A percentile compares a stretch with the other conserved stretches of the same genome.
Conservation (phyloP, 805 yeast species). For the Candida adriatica region DNA sequence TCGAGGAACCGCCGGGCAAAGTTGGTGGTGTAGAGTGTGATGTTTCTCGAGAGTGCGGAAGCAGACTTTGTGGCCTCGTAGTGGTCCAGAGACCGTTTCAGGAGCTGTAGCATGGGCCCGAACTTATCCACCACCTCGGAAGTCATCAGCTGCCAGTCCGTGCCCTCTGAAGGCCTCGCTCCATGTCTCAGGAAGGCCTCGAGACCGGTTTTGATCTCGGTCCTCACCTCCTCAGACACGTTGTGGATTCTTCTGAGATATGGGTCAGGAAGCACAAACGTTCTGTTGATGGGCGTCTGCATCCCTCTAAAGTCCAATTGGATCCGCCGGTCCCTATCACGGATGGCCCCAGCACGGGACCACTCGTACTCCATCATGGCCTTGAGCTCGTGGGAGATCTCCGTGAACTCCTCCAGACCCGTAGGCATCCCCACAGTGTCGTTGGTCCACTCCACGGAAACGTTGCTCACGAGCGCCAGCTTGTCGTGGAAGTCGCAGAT, state of each 20-base stretch:
- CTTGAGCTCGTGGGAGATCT: conserved; percentile 14
- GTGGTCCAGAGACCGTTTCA: conserved; percentile 30
- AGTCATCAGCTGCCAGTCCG: conserved; percentile 51
- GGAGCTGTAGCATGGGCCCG: conserved; percentile 37
- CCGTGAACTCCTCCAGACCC: conserved; percentile 11
- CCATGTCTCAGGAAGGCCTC: conserved; percentile 24
- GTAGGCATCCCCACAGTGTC: conserved; percentile 23
- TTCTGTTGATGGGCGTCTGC: conserved; percentile 46
- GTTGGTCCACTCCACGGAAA: conserved; percentile 31
- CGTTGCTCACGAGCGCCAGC: conserved; percentile 38
- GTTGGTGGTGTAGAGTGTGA: conserved; percentile 36
- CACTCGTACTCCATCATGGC: conserved; percentile 37
- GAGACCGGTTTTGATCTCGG: conserved; percentile 30
- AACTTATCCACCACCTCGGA: conserved; percentile 45
- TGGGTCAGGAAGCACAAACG: conserved; percentile 43
- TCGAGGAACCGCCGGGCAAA: conserved; percentile 39
- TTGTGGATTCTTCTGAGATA: conserved; percentile 34
- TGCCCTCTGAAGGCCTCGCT: conserved; percentile 35
- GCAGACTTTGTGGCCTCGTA: conserved; percentile 10
- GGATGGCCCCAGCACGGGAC: conserved; percentile 37
- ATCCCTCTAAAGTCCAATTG: conserved; percentile 44
- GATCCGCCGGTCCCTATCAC: conserved; percentile 44
- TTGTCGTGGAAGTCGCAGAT: conserved; percentile 50
- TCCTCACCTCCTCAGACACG: conserved; percentile 28
- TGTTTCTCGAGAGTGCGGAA: conserved; percentile 23